Conservation (phyloP, 345 rosid species). For the Syzygium grande region DNA sequence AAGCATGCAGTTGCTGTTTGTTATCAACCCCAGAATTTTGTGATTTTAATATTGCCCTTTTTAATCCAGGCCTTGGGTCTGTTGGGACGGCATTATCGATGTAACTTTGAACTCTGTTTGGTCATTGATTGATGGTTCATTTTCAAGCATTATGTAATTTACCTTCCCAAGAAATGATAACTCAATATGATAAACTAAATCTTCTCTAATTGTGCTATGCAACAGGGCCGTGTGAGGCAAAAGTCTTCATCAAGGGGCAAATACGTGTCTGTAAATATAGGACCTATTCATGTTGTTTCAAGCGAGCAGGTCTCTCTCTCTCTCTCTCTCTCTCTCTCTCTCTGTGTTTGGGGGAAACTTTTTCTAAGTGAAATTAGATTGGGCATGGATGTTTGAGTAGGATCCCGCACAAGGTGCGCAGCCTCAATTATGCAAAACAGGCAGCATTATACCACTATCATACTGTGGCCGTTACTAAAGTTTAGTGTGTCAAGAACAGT, state of each 20-base stretch:
- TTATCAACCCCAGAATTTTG: neutral
- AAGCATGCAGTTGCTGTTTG: neutral
- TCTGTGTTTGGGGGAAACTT: neutral
- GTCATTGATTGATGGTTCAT: neutral
- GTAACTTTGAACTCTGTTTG: neutral
- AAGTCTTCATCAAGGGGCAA: conserved; percentile 81
- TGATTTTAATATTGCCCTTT: neutral
- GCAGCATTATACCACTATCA: neutral
- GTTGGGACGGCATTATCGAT: neutral
- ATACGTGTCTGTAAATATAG: conserved; percentile 88
- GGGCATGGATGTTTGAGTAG: neutral
- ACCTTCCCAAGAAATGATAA: neutral
- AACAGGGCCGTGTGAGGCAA: conserved; percentile 74
- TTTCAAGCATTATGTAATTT: neutral
- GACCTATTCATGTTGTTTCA: conserved; percentile 75
- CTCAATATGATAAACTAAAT: neutral
- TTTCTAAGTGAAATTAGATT: neutral
- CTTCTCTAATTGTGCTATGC: neutral
- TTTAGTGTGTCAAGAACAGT: neutral
- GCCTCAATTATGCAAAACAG: neutral
- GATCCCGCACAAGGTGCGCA: neutral
- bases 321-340: conserved; percentile 1
- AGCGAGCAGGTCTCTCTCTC: conserved; percentile 67
- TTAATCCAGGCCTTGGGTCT: neutral
- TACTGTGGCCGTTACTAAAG: neutral